A percentile compares a stretch with the other conserved stretches of the same genome.
Conservation (phyloP, 257 asterid genomes). For the Buddleja alternifolia region DNA sequence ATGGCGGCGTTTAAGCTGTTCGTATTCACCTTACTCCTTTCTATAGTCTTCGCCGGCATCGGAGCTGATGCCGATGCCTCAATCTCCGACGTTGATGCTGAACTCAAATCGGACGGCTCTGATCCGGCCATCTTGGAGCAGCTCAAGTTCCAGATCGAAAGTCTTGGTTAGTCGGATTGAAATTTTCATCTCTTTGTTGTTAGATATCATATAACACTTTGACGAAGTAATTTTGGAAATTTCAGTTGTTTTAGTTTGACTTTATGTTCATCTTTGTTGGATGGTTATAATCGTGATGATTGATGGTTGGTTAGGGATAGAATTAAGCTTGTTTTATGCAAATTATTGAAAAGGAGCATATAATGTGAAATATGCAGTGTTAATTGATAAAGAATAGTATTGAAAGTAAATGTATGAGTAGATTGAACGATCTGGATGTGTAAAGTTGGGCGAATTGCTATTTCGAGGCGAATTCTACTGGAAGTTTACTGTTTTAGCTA, state of each 20-base stretch:
- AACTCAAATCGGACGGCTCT: slow-evolving; percentile 40
- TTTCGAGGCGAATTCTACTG: background rate
- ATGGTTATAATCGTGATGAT: background rate
- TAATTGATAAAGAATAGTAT: background rate
- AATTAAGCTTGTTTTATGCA: background rate
- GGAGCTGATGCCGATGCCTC: slow-evolving; percentile 40
- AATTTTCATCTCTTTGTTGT: background rate
- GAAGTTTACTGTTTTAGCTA: background rate
- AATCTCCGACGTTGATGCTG: slow-evolving; percentile 32
- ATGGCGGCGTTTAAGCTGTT: slow-evolving; percentile 47
- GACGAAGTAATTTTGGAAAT: background rate
- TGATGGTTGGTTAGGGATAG: background rate
- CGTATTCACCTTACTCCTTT: slow-evolving; percentile 27
- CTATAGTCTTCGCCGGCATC: slow-evolving; percentile 35
- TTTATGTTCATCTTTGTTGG: background rate
- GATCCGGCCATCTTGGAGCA: slow-evolving; percentile 42
- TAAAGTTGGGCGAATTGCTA: background rate
- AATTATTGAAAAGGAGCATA: background rate
- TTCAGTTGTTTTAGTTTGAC: background rate
- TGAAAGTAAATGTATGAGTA: background rate
- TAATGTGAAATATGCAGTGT: background rate
- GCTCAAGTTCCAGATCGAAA: slow-evolving; percentile 60
- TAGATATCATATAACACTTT: background rate
- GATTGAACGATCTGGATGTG: background rate
- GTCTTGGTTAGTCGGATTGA: slow-evolving; percentile 51